Percentiles rank a stretch among this genome's conserved stretches.
Evolutionary conservation across 1,284 basidiomycete species (phyloP).

Genomic region (Earliella scabrosa): DNA sequence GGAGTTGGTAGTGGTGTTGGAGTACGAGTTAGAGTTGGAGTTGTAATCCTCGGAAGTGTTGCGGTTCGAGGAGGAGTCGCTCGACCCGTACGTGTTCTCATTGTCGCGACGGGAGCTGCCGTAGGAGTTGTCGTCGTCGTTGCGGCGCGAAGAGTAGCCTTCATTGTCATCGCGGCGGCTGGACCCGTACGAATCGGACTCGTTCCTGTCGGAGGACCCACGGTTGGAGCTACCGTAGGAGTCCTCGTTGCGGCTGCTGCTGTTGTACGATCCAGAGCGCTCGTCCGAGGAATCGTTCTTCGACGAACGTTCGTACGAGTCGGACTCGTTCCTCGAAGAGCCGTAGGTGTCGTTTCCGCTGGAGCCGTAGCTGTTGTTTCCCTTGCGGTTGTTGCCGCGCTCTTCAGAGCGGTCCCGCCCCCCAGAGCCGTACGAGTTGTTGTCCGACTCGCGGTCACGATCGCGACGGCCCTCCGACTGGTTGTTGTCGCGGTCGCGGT

Average conservation of each 20-base stretch:
- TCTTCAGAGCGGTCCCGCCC: background rate
- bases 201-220: background rate
- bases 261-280: background rate
- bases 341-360: constrained; percentile 9
- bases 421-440: constrained; percentile 14
- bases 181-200: constrained; percentile 1
- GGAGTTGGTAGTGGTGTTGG: constrained; percentile 4
- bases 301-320: background rate
- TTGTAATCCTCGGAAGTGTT: background rate
- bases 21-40: background rate
- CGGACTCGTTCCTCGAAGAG: background rate
- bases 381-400: background rate
- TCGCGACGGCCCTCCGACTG: constrained; percentile 11
- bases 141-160: constrained; percentile 15
- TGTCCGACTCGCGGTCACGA: background rate
- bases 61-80: background rate
- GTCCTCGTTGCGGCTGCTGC: background rate
- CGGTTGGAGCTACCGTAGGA: too few species aligned
- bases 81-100: constrained; percentile 10
- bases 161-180: constrained; percentile 13
- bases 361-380: constrained; percentile 9
- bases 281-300: constrained; percentile 3
- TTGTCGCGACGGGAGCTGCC: constrained; percentile 1
- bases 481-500: constrained; percentile 1
- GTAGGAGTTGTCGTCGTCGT: constrained; percentile 4